These are phyloP conservation scores for Xanthoceras sorbifolium DNA, from an alignment of 345 rosid species.

Conservation along the genomic window DNA sequence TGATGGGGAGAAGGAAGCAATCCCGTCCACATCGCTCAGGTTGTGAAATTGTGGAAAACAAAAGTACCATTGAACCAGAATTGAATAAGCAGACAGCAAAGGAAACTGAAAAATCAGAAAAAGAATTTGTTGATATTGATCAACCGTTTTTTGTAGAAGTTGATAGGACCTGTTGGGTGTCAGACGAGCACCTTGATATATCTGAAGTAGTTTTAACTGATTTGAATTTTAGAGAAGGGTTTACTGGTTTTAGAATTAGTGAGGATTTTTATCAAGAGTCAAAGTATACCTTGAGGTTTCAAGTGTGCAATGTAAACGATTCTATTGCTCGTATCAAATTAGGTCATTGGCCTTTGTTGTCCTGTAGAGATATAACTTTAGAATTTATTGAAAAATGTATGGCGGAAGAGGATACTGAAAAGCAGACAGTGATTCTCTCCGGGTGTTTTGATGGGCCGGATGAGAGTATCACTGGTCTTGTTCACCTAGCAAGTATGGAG, in stretches of 20 bases:
- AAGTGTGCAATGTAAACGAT: conserved; percentile 48
- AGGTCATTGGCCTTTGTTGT: conserved; percentile 85
- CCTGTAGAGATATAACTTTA: conserved; percentile 55
- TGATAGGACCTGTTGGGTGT: conserved; percentile 43
- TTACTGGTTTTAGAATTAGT: conserved; percentile 36
- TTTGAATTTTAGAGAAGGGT: conserved; percentile 46
- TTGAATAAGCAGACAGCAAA: conserved; percentile 28
- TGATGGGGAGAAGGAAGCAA: conserved; percentile 92
- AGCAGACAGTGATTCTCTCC: conserved; percentile 49
- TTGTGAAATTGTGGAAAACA: conserved; percentile 38
- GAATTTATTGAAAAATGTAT: conserved; percentile 53
- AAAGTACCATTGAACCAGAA: conserved; percentile 29
- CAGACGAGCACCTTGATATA: conserved; percentile 65
- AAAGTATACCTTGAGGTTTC: conserved; percentile 63
- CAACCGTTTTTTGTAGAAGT: conserved; percentile 61
- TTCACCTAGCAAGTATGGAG: conserved; percentile 69
- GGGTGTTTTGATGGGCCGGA: conserved; percentile 85
- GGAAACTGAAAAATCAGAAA: conserved; percentile 16
- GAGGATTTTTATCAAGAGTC: conserved; percentile 41
- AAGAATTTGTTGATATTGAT: conserved; percentile 32
- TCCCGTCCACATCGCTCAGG: conserved; percentile 73
- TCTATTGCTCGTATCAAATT: conserved; percentile 70
- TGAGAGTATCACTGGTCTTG: conserved; percentile 80
- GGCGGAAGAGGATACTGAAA: conserved; percentile 36
- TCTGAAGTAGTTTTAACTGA: conserved; percentile 73